Evolutionary conservation across 768 basidiomycete species (phyloP), one percentile per base, ranked within the genome.

Genomic region (Dioszegia crocea): DNA sequence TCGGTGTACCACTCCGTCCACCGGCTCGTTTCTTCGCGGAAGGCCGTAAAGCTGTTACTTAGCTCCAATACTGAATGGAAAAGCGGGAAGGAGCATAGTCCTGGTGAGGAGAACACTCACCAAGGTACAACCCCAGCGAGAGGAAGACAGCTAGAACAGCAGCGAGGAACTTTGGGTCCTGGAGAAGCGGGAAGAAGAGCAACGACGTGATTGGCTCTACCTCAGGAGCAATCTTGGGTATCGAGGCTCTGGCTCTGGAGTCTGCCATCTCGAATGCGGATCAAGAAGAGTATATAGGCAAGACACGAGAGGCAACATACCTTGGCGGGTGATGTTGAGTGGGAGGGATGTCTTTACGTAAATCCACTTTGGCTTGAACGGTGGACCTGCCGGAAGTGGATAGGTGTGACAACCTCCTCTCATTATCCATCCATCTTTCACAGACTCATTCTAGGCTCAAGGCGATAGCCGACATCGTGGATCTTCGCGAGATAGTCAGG

Each of bases 81-180:
- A 17, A 8, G 11, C 14, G 26, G 6, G 47, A 23, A 6, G 45
- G 21, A 27, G 40, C n/a, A n/a, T n/a, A 43, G 5, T 6, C 40
- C 14, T 16, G 40, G 40, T 29, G 12, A 10, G 21, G 23, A 3
- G 26, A 3, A 30, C 17, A 64, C 61, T 50, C 26, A 68, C 71
- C 16, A 3, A 60, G 51, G 17, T 60, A 60, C 27, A 72, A 40
- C 12, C 70, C 39, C 1, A 67, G 33, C 21, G 64, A 29, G 0
- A 68, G 52, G 10, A 52, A 39, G 17, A 70, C 39, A n/a, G 64
- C 71, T 1, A 56, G 50, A 5, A 52, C 64, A 9, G 66, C 63
- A 14, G 68, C 64, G 24, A 72, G 40, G 64, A 75, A 72, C 55
- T 62, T 68, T 6, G 71, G 67, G 57, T 75, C 73, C 48, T 68